These are phyloP conservation scores for Penicillium sp. DNA, from an alignment of 2,329 filamentous ascomycete genomes.

Conservation along the genomic window DNA sequence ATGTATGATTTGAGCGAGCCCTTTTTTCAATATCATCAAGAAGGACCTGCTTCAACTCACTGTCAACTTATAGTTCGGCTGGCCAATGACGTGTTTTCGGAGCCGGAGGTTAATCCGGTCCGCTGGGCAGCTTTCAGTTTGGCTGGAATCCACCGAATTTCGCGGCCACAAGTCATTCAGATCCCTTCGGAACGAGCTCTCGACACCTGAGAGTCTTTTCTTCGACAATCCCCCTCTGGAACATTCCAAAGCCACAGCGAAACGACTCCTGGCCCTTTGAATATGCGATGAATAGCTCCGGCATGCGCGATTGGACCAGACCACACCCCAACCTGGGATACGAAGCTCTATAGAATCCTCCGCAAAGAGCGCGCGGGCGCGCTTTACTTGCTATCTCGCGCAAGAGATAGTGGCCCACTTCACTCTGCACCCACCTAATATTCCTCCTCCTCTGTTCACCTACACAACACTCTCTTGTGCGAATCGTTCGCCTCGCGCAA, in stretches of 20 bases:
- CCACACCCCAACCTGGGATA: conserved; percentile 11
- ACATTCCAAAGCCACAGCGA: neutral
- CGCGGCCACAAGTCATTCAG: neutral
- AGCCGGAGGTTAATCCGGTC: neutral
- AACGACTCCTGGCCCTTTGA: neutral
- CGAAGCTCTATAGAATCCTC: conserved; percentile 9
- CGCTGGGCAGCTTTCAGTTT: neutral
- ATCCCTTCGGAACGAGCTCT: neutral
- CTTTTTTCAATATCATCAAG: neutral
- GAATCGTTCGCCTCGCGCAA: neutral
- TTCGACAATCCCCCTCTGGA: neutral
- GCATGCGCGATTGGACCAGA: conserved; percentile 12
- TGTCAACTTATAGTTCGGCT: neutral
- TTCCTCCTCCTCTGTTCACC: neutral
- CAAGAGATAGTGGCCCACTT: neutral
- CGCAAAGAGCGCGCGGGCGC: conserved; percentile 22
- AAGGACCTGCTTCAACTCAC: neutral
- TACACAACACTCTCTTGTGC: neutral
- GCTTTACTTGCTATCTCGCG: conserved; percentile 8
- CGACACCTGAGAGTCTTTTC: neutral
- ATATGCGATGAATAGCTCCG: conserved; percentile 13
- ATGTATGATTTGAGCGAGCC: neutral
- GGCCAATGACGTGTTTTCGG: neutral
- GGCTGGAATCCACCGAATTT: neutral
- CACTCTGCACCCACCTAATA: neutral